Evolutionary conservation across 2,329 filamentous ascomycete species (phyloP).

Genomic region (Aspergillus piperis): DNA sequence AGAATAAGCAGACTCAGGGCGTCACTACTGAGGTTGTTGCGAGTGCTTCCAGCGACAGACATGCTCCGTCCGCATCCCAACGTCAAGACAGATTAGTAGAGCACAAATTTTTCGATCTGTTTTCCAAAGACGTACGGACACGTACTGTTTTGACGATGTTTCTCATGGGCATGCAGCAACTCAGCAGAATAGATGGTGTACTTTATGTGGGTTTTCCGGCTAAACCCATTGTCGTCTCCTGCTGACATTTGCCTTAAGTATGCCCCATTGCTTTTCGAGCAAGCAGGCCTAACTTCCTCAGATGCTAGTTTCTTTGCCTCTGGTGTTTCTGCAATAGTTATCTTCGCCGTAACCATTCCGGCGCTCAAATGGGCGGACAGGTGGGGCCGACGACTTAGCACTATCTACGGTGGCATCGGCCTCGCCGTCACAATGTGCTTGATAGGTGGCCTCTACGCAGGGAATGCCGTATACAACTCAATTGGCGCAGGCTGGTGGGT

Average conservation of each 20-base stretch:
- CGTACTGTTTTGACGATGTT: slow-evolving; percentile 58
- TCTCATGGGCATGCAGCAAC: slow-evolving; percentile 60
- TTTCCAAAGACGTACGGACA: slow-evolving; percentile 47
- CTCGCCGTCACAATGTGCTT: slow-evolving; percentile 46
- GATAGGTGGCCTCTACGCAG: slow-evolving; percentile 37
- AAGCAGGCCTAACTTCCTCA: slow-evolving; percentile 58
- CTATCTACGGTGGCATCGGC: slow-evolving; percentile 55
- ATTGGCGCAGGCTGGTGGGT: slow-evolving; percentile 34
- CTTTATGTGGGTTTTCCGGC: slow-evolving; percentile 52
- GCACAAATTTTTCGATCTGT: slow-evolving; percentile 34
- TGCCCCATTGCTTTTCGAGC: slow-evolving; percentile 60
- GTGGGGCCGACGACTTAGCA: slow-evolving; percentile 58
- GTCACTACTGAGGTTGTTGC: slow-evolving; percentile 4
- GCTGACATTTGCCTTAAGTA: slow-evolving; percentile 46
- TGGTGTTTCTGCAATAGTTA: slow-evolving; percentile 61
- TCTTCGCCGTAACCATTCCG: slow-evolving; percentile 60
- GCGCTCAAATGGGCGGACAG: slow-evolving; percentile 58
- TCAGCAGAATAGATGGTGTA: slow-evolving; percentile 64
- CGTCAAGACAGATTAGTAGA: slow-evolving; percentile 12
- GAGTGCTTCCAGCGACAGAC: slow-evolving; percentile 5
- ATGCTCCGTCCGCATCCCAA: background rate
- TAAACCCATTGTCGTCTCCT: background rate
- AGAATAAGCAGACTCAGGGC: slow-evolving; percentile 34
- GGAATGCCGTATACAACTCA: slow-evolving; percentile 30
- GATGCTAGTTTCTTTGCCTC: slow-evolving; percentile 62